phyloP scores from a whole-genome alignment of 495 filamentous ascomycete genomes.

The Hypoxylon fragiforme region DNA sequence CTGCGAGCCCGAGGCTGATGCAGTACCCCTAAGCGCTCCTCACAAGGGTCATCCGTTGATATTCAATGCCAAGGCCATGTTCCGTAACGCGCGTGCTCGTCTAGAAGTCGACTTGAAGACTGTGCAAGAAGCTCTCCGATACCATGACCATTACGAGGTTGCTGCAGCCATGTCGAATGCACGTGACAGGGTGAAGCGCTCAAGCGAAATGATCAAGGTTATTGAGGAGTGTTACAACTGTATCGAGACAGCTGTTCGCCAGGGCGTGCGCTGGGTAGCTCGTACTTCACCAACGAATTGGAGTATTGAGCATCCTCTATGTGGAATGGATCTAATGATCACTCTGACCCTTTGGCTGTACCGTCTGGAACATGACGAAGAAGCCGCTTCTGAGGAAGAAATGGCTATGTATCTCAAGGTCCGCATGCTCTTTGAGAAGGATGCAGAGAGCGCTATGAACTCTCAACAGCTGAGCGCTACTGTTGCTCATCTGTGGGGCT shows the following conservation, averaged over 20 bases:
- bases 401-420: conserved; percentile 94
- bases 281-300: conserved; percentile 96
- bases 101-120: conserved; percentile 93
- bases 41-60: conserved; percentile 98
- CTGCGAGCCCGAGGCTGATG: conserved; percentile 89
- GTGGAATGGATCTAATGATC: conserved; percentile 97
- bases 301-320: conserved; percentile 98
- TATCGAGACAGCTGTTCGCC: conserved; percentile 91
- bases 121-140: conserved; percentile 94
- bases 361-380: conserved; percentile 98
- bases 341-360: conserved; percentile 98
- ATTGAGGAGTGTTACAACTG: conserved; percentile 98
- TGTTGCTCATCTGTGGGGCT: conserved; percentile 94
- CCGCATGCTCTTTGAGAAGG: conserved; percentile 87
- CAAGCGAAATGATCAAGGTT: conserved; percentile 96
- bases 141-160: conserved; percentile 96
- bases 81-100: conserved; percentile 89
- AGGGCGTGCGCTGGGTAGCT: conserved; percentile 97
- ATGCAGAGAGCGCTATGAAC: conserved; percentile 75
- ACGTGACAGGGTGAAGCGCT: conserved; percentile 88
- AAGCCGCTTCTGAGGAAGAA: conserved; percentile 89
- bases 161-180: conserved; percentile 95
- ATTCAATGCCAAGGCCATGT: conserved; percentile 98
- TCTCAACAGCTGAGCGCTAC: conserved; percentile 81
- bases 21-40: conserved; percentile 88